A percentile compares a stretch with the other conserved stretches of the same genome.
phyloP scores from a whole-genome alignment of 352 stramenopile genomes.

The Phytopythium oedochilum region DNA sequence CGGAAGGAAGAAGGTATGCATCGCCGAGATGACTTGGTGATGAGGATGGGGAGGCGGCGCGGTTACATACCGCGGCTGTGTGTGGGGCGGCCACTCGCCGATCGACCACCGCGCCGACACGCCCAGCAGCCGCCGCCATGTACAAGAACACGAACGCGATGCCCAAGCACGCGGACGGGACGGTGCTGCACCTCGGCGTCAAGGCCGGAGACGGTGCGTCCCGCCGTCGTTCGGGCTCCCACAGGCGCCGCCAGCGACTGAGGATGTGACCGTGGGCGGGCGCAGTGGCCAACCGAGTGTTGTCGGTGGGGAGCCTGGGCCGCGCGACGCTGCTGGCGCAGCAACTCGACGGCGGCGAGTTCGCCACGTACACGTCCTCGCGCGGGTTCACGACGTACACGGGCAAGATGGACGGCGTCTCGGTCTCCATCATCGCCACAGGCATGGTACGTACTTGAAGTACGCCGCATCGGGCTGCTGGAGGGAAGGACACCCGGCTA shows the following conservation, averaged over 20 bases:
- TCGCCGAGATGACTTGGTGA: not conserved
- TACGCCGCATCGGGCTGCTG: too few species aligned
- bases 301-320: conserved; percentile 39
- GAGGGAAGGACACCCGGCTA: too few species aligned
- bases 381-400: conserved; percentile 65
- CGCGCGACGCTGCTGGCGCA: conserved; percentile 26
- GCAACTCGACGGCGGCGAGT: conserved; percentile 22
- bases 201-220: conserved; percentile 31
- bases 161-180: conserved; percentile 32
- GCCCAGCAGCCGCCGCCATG: conserved; percentile 19
- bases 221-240: not conserved
- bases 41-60: too few species aligned
- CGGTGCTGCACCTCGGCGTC: conserved; percentile 38
- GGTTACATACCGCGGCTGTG: too few species aligned
- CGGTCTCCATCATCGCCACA: conserved; percentile 53
- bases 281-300: conserved; percentile 39
- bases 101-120: not conserved
- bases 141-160: conserved; percentile 45
- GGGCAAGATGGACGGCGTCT: conserved; percentile 30
- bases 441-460: conserved; percentile 58
- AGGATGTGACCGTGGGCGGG: not conserved
- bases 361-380: conserved; percentile 26
- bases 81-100: too few species aligned
- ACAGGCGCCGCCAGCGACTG: not conserved
- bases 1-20: too few species aligned